Evolutionary conservation across 108 stramenopile species (phyloP).

Genomic region (Stephanodiscus minutulus): DNA sequence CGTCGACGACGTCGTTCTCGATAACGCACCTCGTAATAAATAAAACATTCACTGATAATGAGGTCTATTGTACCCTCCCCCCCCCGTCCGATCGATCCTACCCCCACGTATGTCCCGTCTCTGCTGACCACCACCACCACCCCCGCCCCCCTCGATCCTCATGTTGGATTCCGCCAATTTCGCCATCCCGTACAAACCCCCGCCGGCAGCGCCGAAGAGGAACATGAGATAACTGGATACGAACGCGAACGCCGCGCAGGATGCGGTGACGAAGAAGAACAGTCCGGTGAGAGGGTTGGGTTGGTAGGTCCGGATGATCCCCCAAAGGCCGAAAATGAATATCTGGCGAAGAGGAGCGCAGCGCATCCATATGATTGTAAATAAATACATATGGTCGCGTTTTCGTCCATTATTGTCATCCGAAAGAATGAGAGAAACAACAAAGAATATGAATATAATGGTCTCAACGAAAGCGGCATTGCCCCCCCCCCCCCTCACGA

Average conservation of each 20-base stretch:
- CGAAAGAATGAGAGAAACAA: not conserved
- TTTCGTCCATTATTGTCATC: not conserved
- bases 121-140: slow-evolving; percentile 1
- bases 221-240: slow-evolving; percentile 77
- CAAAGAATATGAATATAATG: not conserved
- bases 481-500: too few relatives aligned
- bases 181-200: slow-evolving; percentile 77
- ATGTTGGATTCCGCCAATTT: slow-evolving; percentile 80
- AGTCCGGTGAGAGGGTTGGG: slow-evolving; percentile 78
- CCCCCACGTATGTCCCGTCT: slow-evolving; percentile 13
- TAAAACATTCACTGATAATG: slow-evolving; percentile 42
- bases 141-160: slow-evolving; percentile 45
- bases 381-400: too few relatives aligned
- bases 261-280: slow-evolving; percentile 72
- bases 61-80: slow-evolving; percentile 26
- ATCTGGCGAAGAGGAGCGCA: slow-evolving; percentile 29
- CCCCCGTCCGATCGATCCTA: slow-evolving; percentile 4
- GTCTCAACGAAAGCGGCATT: too few relatives aligned
- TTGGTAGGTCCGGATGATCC: slow-evolving; percentile 78
- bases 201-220: slow-evolving; percentile 83
- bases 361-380: not conserved
- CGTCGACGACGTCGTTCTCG: too few relatives aligned
- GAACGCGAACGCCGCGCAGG: slow-evolving; percentile 83
- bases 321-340: slow-evolving; percentile 82
- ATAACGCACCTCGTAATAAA: not conserved